phyloP scores from a whole-genome alignment of 2,329 filamentous ascomycete species.

The Calonectria henricotiae region DNA sequence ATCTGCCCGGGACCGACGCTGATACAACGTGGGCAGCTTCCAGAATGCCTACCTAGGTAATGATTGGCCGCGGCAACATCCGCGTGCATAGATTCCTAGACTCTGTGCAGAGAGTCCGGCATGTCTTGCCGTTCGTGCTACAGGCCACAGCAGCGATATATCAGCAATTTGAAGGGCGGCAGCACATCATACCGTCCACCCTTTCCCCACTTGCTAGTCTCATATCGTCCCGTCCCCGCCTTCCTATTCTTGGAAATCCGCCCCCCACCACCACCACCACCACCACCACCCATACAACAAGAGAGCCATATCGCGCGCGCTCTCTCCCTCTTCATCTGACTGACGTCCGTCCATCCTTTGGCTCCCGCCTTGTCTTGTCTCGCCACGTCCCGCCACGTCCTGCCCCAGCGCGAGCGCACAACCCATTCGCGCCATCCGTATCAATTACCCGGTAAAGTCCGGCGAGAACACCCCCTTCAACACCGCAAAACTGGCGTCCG shows the following conservation, averaged over 20 bases:
- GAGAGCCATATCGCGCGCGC: conserved; percentile 21
- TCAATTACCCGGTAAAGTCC: conserved; percentile 10
- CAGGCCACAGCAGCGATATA: not conserved
- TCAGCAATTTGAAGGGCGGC: not conserved
- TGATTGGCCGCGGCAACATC: not conserved
- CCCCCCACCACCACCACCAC: conserved; percentile 27
- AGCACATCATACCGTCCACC: conserved; percentile 19
- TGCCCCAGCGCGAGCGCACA: conserved; percentile 10
- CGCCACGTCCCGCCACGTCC: not conserved
- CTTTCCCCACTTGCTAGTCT: conserved; percentile 23
- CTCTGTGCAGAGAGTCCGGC: not conserved
- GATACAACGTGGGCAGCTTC: not conserved
- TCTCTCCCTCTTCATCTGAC: conserved; percentile 10
- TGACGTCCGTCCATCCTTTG: not conserved
- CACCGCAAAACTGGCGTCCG: conserved; percentile 64
- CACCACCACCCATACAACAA: conserved; percentile 13
- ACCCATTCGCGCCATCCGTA: not conserved
- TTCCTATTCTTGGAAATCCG: conserved; percentile 30
- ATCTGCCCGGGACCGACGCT: not conserved
- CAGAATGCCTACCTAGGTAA: too few relatives aligned
- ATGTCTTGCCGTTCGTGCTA: not conserved
- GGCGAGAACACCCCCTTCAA: conserved; percentile 22
- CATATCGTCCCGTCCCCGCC: conserved; percentile 27
- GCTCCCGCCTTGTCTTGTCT: not conserved
- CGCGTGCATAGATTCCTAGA: not conserved